Percentiles rank a stretch among this genome's conserved stretches.
These are phyloP conservation scores for Pythium apleroticum DNA, from an alignment of 352 stramenopile species.

Conservation along the genomic window DNA sequence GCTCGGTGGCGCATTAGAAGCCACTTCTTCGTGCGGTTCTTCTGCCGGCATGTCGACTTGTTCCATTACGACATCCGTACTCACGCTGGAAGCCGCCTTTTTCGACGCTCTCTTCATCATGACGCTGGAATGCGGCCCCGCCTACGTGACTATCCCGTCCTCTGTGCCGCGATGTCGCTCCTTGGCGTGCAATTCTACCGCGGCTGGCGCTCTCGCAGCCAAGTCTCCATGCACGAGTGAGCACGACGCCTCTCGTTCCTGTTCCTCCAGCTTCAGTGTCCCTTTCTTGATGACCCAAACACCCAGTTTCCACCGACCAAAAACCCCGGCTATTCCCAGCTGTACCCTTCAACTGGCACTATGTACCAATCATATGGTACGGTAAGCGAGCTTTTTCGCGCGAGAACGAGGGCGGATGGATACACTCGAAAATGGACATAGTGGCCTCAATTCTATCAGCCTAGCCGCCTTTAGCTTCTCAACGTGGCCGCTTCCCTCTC, in stretches of 20 bases:
- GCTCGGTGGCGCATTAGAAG: not conserved
- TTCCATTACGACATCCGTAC: slow-evolving; percentile 10
- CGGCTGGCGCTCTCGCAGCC: not conserved
- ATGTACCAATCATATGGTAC: not conserved
- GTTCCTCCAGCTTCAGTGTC: not conserved
- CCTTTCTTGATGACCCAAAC: not conserved
- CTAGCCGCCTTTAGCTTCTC: no score
- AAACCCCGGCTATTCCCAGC: not conserved
- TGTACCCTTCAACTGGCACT: not conserved
- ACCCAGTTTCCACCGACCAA: not conserved
- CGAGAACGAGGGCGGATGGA: not conserved
- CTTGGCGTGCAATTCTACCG: not conserved
- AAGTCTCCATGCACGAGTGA: not conserved
- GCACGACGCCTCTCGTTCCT: not conserved
- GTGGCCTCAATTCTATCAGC: no score
- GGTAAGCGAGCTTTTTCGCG: not conserved
- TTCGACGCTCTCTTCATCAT: slow-evolving; percentile 12
- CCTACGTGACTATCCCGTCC: not conserved
- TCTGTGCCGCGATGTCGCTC: not conserved
- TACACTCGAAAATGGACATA: not conserved
- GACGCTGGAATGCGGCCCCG: not conserved
- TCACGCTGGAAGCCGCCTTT: slow-evolving; percentile 3
- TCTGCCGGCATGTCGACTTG: not conserved
- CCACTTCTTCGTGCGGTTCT: not conserved
- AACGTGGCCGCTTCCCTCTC: not conserved